Percentiles rank a stretch among this genome's conserved stretches.
Evolutionary conservation across 441 rosid species (phyloP).

Genomic region (Populus hybrid): DNA sequence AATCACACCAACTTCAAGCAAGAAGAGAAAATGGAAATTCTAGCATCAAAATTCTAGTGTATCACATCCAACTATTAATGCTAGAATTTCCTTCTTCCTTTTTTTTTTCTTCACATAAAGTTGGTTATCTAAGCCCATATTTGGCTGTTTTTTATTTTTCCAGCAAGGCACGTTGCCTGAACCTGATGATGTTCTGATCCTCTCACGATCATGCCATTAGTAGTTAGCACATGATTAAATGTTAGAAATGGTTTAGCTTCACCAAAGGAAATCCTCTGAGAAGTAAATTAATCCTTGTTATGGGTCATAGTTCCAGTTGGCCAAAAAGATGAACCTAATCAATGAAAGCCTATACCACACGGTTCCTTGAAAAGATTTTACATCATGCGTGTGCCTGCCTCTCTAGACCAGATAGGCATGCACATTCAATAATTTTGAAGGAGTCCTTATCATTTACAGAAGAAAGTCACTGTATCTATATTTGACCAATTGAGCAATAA

Average conservation of each 20-base stretch:
- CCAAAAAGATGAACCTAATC: neutral
- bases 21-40: neutral
- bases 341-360: neutral
- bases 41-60: neutral
- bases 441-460: constrained; percentile 1
- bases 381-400: neutral
- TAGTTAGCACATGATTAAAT: neutral
- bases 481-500: neutral
- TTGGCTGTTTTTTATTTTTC: neutral
- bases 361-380: neutral
- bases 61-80: neutral
- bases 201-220: neutral
- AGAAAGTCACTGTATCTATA: neutral
- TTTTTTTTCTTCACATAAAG: neutral
- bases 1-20: neutral
- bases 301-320: neutral
- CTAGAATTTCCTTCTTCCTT: neutral
- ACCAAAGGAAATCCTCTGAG: neutral
- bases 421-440: neutral
- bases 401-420: neutral
- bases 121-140: neutral
- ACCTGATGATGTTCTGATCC: neutral
- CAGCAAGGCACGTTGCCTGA: neutral
- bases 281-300: neutral
- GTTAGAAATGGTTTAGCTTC: neutral